phyloP scores from a whole-genome alignment of 2,329 filamentous ascomycete genomes.

The Aspergillus unguis region DNA sequence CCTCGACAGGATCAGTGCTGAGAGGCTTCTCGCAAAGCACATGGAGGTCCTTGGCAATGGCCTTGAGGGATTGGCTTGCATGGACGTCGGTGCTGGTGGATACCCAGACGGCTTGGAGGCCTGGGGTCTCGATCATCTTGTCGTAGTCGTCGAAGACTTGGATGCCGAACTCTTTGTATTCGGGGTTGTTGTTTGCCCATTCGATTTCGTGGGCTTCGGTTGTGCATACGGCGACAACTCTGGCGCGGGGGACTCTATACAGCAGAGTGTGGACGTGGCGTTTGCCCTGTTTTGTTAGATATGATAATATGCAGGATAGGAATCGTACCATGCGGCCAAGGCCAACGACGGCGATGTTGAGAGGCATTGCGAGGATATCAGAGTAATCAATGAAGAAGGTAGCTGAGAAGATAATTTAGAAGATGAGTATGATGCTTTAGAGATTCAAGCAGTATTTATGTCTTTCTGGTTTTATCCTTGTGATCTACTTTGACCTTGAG shows the following conservation, averaged over 20 bases:
- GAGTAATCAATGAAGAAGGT: no score
- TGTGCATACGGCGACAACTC: constrained; percentile 49
- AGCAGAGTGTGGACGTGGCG: constrained; percentile 51
- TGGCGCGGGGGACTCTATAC: constrained; percentile 46
- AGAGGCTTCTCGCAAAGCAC: constrained; percentile 57
- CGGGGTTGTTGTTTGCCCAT: constrained; percentile 52
- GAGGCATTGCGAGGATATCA: constrained; percentile 6
- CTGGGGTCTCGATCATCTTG: constrained; percentile 52
- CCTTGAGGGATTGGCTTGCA: constrained; percentile 56
- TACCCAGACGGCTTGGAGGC: constrained; percentile 54
- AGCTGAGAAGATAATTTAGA: background rate
- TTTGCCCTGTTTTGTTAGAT: constrained; percentile 23
- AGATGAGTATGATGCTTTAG: background rate
- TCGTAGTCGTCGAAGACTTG: constrained; percentile 54
- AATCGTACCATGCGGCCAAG: constrained; percentile 48
- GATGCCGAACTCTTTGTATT: constrained; percentile 43
- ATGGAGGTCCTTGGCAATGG: constrained; percentile 53
- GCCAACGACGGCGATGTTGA: constrained; percentile 48
- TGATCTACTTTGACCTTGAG: background rate
- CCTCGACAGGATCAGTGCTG: constrained; percentile 57
- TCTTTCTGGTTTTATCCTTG: background rate
- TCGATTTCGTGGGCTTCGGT: constrained; percentile 46
- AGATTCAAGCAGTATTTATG: background rate
- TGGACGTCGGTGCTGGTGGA: constrained; percentile 55
- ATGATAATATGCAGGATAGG: background rate